These are phyloP conservation scores for Peziza echinospora DNA, from an alignment of 495 filamentous ascomycete species.

Conservation along the genomic window DNA sequence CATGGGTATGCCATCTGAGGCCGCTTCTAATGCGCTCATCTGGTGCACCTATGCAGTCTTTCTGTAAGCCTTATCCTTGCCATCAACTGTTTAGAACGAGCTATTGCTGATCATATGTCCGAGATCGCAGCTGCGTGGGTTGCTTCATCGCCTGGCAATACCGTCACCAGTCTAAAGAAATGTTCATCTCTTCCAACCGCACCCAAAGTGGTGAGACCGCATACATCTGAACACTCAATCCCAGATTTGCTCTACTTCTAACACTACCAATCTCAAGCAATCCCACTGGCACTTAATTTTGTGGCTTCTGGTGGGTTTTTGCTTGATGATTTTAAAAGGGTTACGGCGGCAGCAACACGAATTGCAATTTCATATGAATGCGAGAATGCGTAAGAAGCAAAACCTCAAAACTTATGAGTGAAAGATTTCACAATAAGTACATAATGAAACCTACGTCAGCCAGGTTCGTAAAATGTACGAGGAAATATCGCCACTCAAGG, in stretches of 20 bases:
- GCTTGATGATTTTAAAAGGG: slow-evolving; percentile 8
- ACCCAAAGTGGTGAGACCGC: slow-evolving; percentile 49
- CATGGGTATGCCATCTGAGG: slow-evolving; percentile 45
- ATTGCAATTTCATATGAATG: slow-evolving; percentile 16
- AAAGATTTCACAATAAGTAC: slow-evolving; percentile 2
- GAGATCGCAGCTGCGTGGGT: slow-evolving; percentile 32
- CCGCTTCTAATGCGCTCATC: slow-evolving; percentile 53
- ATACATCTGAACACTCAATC: not conserved
- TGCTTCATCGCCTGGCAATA: slow-evolving; percentile 44
- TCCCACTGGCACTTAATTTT: slow-evolving; percentile 59
- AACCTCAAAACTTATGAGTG: not conserved
- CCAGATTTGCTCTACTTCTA: slow-evolving; percentile 3
- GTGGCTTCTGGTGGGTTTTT: slow-evolving; percentile 61
- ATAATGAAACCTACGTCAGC: slow-evolving; percentile 16
- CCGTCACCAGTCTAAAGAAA: slow-evolving; percentile 43
- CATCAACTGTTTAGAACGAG: not conserved
- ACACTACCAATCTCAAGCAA: slow-evolving; percentile 24
- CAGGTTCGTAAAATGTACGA: slow-evolving; percentile 28
- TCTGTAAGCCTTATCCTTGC: slow-evolving; percentile 39
- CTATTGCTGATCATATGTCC: not conserved
- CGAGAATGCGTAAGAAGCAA: not conserved
- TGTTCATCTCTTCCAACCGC: slow-evolving; percentile 47
- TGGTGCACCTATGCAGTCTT: slow-evolving; percentile 52
- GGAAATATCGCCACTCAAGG: not conserved
- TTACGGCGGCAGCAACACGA: slow-evolving; percentile 22